phyloP scores from a whole-genome alignment of 179 eudicot genomes.

The Corrigiola litoralis region DNA sequence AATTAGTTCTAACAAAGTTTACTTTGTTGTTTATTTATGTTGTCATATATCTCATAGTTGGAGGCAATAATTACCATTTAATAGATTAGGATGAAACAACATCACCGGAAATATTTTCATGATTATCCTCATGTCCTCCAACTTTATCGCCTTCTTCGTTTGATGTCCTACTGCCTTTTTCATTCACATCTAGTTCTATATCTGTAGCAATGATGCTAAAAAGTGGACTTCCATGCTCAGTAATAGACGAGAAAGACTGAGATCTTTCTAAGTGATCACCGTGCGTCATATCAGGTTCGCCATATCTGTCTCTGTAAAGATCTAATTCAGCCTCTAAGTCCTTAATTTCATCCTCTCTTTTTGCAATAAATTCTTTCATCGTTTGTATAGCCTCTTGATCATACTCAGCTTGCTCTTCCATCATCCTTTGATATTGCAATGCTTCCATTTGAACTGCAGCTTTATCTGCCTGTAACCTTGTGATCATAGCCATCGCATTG shows the following conservation, averaged over 20 bases:
- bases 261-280: conserved; percentile 22
- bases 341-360: conserved; percentile 40
- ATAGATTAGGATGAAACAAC: conserved; percentile 16
- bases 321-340: conserved; percentile 39
- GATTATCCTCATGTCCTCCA: neutral
- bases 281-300: conserved; percentile 16
- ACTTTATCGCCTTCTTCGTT: conserved; percentile 10
- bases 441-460: conserved; percentile 51
- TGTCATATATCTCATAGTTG: too few species aligned
- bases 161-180: conserved; percentile 9
- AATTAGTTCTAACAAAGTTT: too few species aligned
- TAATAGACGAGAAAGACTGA: conserved; percentile 36
- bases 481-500: conserved; percentile 54
- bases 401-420: conserved; percentile 54
- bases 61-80: neutral
- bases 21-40: too few species aligned
- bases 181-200: conserved; percentile 24
- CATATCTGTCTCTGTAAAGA: conserved; percentile 32
- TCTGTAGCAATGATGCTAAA: conserved; percentile 25
- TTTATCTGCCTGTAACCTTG: conserved; percentile 42
- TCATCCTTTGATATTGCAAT: conserved; percentile 46
- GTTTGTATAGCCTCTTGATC: conserved; percentile 41
- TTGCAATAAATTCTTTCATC: conserved; percentile 32
- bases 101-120: neutral
- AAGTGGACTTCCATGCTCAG: conserved; percentile 38